Evolutionary conservation across 495 filamentous ascomycete species (phyloP).

Genomic region (Tuber magnatum): DNA sequence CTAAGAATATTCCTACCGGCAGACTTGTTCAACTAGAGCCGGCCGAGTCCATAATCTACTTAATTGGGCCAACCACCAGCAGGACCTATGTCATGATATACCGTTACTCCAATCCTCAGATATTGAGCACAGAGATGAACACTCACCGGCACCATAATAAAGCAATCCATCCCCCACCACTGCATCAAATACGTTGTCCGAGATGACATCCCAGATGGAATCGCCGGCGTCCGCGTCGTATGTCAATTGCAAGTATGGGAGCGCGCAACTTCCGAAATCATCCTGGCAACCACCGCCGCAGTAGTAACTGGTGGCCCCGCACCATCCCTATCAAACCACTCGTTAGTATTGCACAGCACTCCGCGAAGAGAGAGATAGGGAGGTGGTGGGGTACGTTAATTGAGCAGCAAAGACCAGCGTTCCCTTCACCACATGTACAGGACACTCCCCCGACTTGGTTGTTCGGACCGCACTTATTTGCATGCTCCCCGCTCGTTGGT

Average conservation of each 20-base stretch:
- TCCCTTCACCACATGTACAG: conserved; percentile 19
- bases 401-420: conserved; percentile 25
- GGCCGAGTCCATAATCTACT: neutral
- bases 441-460: conserved; percentile 8
- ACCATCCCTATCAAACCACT: conserved; percentile 19
- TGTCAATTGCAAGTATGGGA: conserved; percentile 23
- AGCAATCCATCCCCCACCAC: conserved; percentile 27
- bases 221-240: conserved; percentile 33
- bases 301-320: conserved; percentile 20
- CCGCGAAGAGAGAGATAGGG: neutral
- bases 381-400: conserved; percentile 3
- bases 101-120: neutral
- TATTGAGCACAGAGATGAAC: neutral
- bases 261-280: conserved; percentile 19
- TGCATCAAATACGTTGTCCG: conserved; percentile 35
- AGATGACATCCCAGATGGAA: conserved; percentile 30
- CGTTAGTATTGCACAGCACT: neutral
- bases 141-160: conserved; percentile 30
- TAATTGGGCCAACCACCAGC: conserved; percentile 16
- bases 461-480: conserved; percentile 15
- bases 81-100: conserved; percentile 15
- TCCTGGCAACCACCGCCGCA: conserved; percentile 28
- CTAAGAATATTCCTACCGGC: neutral
- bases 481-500: conserved; percentile 1
- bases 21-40: neutral